Evolutionary conservation across 2,329 filamentous ascomycete species (phyloP).

Genomic region (Daldinia eschscholtzii): DNA sequence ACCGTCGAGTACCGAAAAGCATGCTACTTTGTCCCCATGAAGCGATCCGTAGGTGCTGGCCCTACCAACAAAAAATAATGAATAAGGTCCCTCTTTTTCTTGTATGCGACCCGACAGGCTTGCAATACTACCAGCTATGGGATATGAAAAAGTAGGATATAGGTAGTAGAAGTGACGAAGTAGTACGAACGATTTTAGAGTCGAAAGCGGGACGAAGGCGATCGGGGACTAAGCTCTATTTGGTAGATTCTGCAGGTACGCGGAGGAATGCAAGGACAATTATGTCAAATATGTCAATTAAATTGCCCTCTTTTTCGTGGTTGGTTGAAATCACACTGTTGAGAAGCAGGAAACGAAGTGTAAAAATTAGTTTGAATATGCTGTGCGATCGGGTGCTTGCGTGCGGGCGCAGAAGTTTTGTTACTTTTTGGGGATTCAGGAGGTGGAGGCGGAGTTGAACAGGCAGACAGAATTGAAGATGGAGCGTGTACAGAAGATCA

Average conservation of each 20-base stretch:
- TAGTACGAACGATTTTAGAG: constrained; percentile 9
- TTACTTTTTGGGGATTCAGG: constrained; percentile 16
- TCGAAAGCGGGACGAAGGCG: constrained; percentile 19
- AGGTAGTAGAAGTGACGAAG: neutral
- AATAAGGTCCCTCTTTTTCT: neutral
- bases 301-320: neutral
- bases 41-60: constrained; percentile 8
- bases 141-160: constrained; percentile 7
- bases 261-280: constrained; percentile 14
- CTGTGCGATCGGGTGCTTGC: constrained; percentile 6
- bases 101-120: constrained; percentile 8
- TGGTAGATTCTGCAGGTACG: constrained; percentile 19
- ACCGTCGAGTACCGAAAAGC: constrained; percentile 14
- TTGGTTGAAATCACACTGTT: neutral
- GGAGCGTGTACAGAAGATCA: constrained; percentile 1
- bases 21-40: constrained; percentile 19
- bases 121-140: neutral
- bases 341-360: neutral
- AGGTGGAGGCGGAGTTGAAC: constrained; percentile 22
- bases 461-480: constrained; percentile 20
- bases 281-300: neutral
- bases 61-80: constrained; percentile 6
- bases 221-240: constrained; percentile 20
- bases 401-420: neutral
- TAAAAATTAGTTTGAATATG: constrained; percentile 8